Evolutionary conservation across 208 protist species (phyloP).

Genomic region (Acanthamoeba royreba): DNA sequence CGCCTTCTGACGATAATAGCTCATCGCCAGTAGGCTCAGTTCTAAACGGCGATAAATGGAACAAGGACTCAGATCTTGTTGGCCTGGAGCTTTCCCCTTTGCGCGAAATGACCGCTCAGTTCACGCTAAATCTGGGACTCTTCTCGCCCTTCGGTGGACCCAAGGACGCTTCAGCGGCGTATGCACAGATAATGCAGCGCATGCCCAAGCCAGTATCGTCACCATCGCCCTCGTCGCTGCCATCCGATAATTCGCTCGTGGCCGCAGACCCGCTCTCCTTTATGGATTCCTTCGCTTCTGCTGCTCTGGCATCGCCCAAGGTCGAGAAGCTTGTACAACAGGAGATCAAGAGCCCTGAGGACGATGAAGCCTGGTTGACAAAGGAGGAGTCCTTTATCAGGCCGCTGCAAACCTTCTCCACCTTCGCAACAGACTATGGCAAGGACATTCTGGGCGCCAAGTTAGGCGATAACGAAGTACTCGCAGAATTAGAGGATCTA

Average conservation of each 20-base stretch:
- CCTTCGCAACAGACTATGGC: neutral
- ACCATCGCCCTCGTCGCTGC: neutral
- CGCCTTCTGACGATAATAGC: neutral
- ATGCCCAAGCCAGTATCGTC: neutral
- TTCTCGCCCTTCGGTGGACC: neutral
- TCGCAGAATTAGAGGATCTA: neutral
- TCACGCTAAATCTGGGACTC: neutral
- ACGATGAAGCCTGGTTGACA: neutral
- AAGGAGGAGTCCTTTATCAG: neutral
- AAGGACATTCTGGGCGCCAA: neutral
- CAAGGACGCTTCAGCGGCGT: neutral
- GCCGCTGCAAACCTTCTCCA: neutral
- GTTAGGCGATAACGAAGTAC: neutral
- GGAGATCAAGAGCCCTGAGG: neutral
- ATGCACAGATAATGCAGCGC: neutral
- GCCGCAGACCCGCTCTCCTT: neutral
- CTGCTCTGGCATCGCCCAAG: neutral
- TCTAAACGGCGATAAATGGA: too few species aligned
- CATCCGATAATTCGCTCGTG: neutral
- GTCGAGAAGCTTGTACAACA: neutral
- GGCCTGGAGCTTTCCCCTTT: neutral
- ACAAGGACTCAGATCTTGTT: too few species aligned
- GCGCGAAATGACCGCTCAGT: constrained; percentile 30
- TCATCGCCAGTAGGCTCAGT: neutral
- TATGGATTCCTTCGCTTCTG: neutral